phyloP scores from a whole-genome alignment of 2,329 filamentous ascomycete species.

The Ophiosphaerella narmari region DNA sequence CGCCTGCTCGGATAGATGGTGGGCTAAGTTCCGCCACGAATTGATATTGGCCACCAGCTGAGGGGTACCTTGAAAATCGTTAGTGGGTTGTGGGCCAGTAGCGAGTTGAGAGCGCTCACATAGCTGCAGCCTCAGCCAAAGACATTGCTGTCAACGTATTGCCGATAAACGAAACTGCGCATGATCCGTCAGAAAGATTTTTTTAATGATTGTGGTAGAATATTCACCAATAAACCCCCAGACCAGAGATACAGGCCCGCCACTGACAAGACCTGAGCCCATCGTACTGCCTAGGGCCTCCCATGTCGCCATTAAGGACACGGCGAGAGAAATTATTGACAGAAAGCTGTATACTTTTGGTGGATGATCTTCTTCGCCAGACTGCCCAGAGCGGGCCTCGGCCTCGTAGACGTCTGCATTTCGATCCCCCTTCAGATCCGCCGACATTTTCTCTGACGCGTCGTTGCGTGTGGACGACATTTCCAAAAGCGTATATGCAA shows the following conservation, averaged over 20 bases:
- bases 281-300: conserved; percentile 9
- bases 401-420: neutral
- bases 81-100: neutral
- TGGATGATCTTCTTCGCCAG: neutral
- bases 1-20: neutral
- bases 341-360: neutral
- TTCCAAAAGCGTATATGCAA: no score
- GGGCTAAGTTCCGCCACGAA: conserved; percentile 7
- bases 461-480: neutral
- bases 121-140: conserved; percentile 7
- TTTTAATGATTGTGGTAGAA: no score
- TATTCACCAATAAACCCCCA: conserved; percentile 5
- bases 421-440: neutral
- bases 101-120: conserved; percentile 1
- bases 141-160: conserved; percentile 7
- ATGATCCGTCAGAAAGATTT: no score
- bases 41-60: conserved; percentile 10
- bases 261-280: conserved; percentile 7
- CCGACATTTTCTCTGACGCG: neutral
- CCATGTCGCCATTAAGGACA: conserved; percentile 11
- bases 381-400: neutral
- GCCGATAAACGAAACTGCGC: neutral
- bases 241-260: conserved; percentile 8
- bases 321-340: neutral
- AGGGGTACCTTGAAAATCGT: conserved; percentile 4